Conservation (phyloP, 495 filamentous ascomycete species). For the Hypomontagnella monticulosa region DNA sequence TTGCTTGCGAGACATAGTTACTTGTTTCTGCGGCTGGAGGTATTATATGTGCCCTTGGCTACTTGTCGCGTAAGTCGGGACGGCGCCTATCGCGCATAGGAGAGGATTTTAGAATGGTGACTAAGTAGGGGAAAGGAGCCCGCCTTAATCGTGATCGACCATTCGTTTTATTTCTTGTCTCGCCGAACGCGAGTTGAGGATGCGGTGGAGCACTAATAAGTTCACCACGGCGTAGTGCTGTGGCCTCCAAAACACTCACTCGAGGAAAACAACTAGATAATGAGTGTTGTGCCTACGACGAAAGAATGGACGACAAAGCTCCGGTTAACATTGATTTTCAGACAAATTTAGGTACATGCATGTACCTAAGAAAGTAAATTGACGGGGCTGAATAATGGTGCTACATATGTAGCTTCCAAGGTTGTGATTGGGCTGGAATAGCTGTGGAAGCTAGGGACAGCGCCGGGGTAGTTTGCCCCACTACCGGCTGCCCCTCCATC, state of each 20-base stretch:
- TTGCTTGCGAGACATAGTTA: constrained; percentile 48
- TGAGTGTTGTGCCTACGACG: too few relatives aligned
- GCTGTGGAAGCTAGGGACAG: neutral
- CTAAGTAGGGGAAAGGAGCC: constrained; percentile 1
- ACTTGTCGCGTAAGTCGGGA: constrained; percentile 3
- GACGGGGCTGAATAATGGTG: too few relatives aligned
- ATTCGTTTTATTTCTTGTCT: constrained; percentile 23
- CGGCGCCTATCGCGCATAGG: neutral
- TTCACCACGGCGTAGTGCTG: too few relatives aligned
- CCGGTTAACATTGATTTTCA: too few relatives aligned
- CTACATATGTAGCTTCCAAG: too few relatives aligned
- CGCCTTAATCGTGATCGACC: neutral
- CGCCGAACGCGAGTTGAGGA: neutral
- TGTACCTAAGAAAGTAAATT: neutral
- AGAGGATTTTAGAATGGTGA: constrained; percentile 11
- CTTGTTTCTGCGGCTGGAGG: neutral
- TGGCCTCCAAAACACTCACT: too few relatives aligned
- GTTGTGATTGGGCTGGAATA: constrained; percentile 10
- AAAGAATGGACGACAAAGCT: neutral
- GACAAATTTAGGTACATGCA: neutral
- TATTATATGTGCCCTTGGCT: neutral
- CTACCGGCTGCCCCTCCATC: constrained; percentile 37
- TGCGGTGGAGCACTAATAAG: neutral
- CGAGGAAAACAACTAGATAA: too few relatives aligned
- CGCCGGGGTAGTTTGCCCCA: constrained; percentile 19